phyloP scores from a whole-genome alignment of 352 stramenopile genomes.

The Globisporangium spiculum region DNA sequence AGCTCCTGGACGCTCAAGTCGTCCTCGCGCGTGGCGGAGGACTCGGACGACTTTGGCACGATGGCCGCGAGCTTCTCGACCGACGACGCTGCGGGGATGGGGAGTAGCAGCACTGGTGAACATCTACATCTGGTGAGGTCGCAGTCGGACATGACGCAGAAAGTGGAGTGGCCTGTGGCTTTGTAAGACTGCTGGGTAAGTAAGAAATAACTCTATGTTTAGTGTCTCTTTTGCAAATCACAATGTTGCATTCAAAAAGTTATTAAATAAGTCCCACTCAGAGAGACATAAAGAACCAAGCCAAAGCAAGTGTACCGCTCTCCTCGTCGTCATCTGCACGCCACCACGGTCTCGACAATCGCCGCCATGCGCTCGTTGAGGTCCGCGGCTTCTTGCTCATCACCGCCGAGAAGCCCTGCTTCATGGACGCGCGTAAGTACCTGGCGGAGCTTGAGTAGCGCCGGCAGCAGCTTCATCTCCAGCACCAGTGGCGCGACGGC shows the following conservation, averaged over 20 bases:
- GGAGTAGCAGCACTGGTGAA: too few species aligned
- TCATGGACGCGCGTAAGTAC: constrained; percentile 18
- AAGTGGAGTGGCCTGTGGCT: background rate
- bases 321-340: constrained; percentile 3
- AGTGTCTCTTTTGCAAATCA: background rate
- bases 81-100: background rate
- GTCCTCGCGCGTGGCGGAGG: constrained; percentile 15
- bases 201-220: background rate
- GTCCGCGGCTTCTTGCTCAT: constrained; percentile 18
- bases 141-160: background rate
- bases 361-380: constrained; percentile 32
- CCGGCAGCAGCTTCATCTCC: constrained; percentile 23
- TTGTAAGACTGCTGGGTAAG: background rate
- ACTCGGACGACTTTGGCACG: constrained; percentile 10
- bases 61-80: constrained; percentile 7
- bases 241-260: background rate
- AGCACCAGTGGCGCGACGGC: constrained; percentile 19
- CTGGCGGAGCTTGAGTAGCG: constrained; percentile 46
- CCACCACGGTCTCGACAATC: constrained; percentile 29
- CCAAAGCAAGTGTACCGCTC: background rate
- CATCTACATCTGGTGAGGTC: background rate
- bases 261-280: constrained; percentile 6
- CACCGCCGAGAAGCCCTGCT: constrained; percentile 17
- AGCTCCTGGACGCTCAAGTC: constrained; percentile 34
- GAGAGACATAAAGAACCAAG: background rate